phyloP scores from a whole-genome alignment of 2,329 filamentous ascomycete species.

The Paraconiothyrium brasiliense region DNA sequence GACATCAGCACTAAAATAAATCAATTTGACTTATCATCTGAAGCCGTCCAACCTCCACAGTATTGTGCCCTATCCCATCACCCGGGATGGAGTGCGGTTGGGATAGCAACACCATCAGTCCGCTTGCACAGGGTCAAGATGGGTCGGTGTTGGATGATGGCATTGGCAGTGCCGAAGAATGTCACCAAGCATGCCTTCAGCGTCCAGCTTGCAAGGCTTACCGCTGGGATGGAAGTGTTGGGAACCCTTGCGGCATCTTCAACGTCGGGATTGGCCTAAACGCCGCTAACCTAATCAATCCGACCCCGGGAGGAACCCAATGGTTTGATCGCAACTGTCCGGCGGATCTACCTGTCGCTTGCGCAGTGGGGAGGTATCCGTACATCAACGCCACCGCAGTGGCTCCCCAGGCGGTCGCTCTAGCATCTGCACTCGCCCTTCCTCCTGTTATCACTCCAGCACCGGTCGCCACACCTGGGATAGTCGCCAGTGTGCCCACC shows the following conservation, averaged over 20 bases:
- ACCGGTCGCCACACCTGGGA: slow-evolving; percentile 11
- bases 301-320: slow-evolving; percentile 21
- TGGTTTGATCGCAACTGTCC: slow-evolving; percentile 30
- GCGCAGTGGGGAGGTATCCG: neutral
- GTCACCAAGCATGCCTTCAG: slow-evolving; percentile 30
- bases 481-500: neutral
- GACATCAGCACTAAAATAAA: neutral
- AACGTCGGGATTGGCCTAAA: slow-evolving; percentile 26
- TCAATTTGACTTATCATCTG: neutral
- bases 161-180: slow-evolving; percentile 21
- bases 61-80: slow-evolving; percentile 24
- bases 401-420: neutral
- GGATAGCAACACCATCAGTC: slow-evolving; percentile 26
- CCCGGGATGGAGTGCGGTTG: slow-evolving; percentile 27
- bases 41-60: slow-evolving; percentile 30
- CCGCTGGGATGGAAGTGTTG: slow-evolving; percentile 14
- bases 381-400: neutral
- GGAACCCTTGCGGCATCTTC: slow-evolving; percentile 25
- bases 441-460: slow-evolving; percentile 19
- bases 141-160: slow-evolving; percentile 20
- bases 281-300: slow-evolving; percentile 21
- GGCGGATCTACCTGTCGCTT: slow-evolving; percentile 18
- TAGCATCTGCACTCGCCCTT: neutral
- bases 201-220: slow-evolving; percentile 25
- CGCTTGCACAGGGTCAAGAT: slow-evolving; percentile 25